Percentiles rank a stretch among this genome's conserved stretches.
These are phyloP conservation scores for Dryas drummondii DNA, from an alignment of 306 rosid genomes.

Conservation along the genomic window DNA sequence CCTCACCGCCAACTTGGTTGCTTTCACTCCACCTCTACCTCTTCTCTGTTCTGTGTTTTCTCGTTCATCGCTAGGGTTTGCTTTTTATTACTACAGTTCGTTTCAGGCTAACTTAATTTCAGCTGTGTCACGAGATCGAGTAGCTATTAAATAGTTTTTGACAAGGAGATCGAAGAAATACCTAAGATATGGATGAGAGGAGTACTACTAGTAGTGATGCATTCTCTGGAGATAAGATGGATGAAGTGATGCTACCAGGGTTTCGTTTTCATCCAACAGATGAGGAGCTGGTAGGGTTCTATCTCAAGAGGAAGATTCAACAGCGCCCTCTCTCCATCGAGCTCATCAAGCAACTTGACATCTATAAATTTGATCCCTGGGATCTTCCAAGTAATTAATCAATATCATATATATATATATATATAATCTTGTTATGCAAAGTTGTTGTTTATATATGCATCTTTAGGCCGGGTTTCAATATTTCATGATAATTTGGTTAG, in stretches of 20 bases:
- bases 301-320: constrained; percentile 77
- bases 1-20: constrained; percentile 29
- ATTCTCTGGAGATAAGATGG: constrained; percentile 46
- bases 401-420: too few species aligned
- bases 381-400: constrained; percentile 74
- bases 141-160: too few species aligned
- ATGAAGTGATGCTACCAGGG: constrained; percentile 85
- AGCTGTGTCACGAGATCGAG: too few species aligned
- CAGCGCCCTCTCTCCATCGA: constrained; percentile 78
- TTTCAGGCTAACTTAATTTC: background rate
- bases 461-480: background rate
- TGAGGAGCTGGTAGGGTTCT: constrained; percentile 94
- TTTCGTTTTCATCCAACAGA: constrained; percentile 97
- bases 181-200: constrained; percentile 33
- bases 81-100: background rate
- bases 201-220: constrained; percentile 19
- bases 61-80: constrained; percentile 12
- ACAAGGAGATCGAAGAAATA: too few species aligned
- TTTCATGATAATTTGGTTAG: background rate
- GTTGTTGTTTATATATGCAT: too few species aligned
- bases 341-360: constrained; percentile 89
- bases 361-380: constrained; percentile 94
- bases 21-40: constrained; percentile 17
- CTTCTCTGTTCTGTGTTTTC: background rate
- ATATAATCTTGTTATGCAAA: too few species aligned